Evolutionary conservation across 345 rosid genomes (phyloP), one percentile per base, ranked within the genome.

Genomic region (Citropsis articulata): DNA sequence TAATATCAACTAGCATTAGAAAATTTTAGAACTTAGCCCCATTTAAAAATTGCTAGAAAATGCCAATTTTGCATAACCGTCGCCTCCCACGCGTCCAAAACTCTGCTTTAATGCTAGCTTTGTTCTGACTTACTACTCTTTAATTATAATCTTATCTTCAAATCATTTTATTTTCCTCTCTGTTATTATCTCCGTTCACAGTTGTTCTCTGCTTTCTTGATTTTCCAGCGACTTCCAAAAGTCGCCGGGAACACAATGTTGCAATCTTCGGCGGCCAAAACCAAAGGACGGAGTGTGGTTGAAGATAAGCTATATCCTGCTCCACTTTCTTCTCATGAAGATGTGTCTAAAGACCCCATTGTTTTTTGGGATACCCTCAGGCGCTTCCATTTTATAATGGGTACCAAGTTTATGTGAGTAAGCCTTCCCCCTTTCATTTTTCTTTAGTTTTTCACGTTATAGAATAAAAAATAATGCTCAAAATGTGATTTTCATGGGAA

Each of bases 301-400:
- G 79, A 72, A 80, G 74, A 71, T 3, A 85, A 81, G 76, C 87
- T 82, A 61, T 95, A 93, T 68, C 99, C 99, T 10, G 82, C 83
- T 19, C 90, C 97, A 36, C 83, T 93, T 6, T 86, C 90, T 22
- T 73, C 87, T 36, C 98, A 95, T 36, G 92, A 91, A 6, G 87
- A 73, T 56, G 83, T 91, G 50, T 87, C 86, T 16, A 76, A 77
- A 57, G 90, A 90, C 77, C 80, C 87, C 28, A 81, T 70, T 73
- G 66, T 78, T 80, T 95, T 95, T 81, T 91, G 94, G 97, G 98
- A 95, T 86, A 89, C 98, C 27, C 97, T 95, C 57, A 80, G 95
- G 81, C 88, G 94, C 73, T 95, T 95, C 85, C 99, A 95, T 83
- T 91, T 87, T 81, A 33, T 85, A 38, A 79, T 95, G 93, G 88